phyloP scores from a whole-genome alignment of 768 basidiomycete species.

The Suillus bovinus region DNA sequence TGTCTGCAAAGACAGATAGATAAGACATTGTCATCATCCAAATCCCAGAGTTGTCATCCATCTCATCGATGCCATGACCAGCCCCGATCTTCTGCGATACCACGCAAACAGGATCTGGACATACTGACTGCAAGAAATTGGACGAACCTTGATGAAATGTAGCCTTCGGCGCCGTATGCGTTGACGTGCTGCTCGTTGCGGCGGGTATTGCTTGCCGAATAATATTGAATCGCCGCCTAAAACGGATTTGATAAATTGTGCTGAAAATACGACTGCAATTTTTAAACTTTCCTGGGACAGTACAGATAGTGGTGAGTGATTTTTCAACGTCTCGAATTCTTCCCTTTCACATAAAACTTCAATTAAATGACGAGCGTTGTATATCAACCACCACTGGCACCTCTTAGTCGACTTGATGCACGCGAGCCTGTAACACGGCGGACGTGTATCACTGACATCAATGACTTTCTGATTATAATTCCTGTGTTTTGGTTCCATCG shows the following conservation, averaged over 20 bases:
- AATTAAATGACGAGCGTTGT: conserved; percentile 82
- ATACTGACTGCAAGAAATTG: neutral
- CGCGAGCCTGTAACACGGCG: conserved; percentile 32
- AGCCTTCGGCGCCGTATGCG: conserved; percentile 8
- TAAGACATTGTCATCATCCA: conserved; percentile 12
- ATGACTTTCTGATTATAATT: conserved; percentile 51
- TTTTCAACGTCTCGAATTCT: neutral
- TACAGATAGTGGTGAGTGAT: neutral
- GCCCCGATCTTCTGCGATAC: neutral
- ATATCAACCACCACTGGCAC: conserved; percentile 75
- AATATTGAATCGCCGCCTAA: conserved; percentile 21
- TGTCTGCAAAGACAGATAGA: conserved; percentile 10
- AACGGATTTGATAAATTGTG: conserved; percentile 12
- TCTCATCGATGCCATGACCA: neutral
- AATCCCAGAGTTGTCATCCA: conserved; percentile 5
- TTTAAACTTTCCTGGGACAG: neutral
- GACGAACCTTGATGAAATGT: conserved; percentile 12
- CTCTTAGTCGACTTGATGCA: conserved; percentile 85
- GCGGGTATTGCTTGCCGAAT: conserved; percentile 10
- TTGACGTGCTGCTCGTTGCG: conserved; percentile 4
- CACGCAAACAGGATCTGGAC: neutral
- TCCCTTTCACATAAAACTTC: neutral
- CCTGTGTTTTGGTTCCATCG: conserved; percentile 1
- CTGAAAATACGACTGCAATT: neutral
- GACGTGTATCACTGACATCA: conserved; percentile 76